Base-by-base conservation (phyloP, 2,329 filamentous ascomycete genomes). In the Drechslerella coelobrocha region DNA sequence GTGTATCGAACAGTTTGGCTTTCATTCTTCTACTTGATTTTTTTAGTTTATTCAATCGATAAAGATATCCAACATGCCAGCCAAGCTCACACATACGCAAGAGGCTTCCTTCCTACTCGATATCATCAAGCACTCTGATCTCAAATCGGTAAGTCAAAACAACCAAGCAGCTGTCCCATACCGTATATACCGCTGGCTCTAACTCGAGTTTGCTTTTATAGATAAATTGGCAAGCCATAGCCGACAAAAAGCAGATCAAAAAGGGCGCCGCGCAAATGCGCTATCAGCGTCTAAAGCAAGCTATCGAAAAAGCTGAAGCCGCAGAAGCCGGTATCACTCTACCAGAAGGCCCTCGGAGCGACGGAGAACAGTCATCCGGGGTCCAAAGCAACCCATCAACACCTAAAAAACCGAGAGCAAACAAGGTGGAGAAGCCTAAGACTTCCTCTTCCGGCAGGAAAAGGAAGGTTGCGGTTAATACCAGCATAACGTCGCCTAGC, bases 181-280 rank as follows among this genome's bases (percentile, higher is more conserved):
- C 27, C 17, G 24, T 23, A 39, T 54, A 24, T 7, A 17, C 17
- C n/a, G 29, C 6, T 41, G 4, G n/a, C 10, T 39, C 19, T 14
- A 7, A 27, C 10, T 7, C 24, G 14, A 41, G n/a, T 23, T 31
- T 43, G 14, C 29, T 17, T n/a, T 14, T 37, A 1, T 24, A 72
- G 68, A 72, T 72, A 51, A 63, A 72, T 31, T 72, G 68, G 68
- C 53, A 72, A 52, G 60, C 59, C 21, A 65, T 72, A 19, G 68
- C 60, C 27, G 61, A 72, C n/a, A 63, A 72, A 43, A 72, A 72
- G 21, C 60, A 63, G 21, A 72, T 65, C 68, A 72, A 72, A 47
- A 63, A 72, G 19, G 68, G 60, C 27, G 68, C 68, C 14, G 61
- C 68, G 19, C 65, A 69, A 59, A 72, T 72, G 68, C 68, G 68